Base-by-base conservation (phyloP, 75 land plant species). In the Picea sitchensis region DNA sequence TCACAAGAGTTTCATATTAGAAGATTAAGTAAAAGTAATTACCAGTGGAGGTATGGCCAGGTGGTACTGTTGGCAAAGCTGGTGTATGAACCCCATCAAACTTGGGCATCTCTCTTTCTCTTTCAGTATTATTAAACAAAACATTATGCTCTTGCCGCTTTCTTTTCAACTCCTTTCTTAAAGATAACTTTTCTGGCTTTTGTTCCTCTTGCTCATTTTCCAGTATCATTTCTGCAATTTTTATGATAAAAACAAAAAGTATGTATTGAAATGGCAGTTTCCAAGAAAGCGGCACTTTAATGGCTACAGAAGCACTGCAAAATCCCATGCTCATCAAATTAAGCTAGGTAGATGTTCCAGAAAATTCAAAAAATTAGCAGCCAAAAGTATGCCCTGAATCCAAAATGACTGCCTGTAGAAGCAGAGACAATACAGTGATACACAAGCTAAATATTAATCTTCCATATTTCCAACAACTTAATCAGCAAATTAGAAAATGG, bases 91-190 rank as follows among this genome's bases (percentile, higher is more conserved):
- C 54, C 15, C 63, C 6, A 4, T 62, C 64, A 21, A 20, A 18
- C 20, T 21, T 62, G 23, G 64, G 64, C 18, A 14, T 21, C 13
- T 54, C 64, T 34, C 17, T 6, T 17, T 26, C 32, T 61, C 59
- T 77, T 59, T 60, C 78, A 23, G 54, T 59, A 77, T 61, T 20
- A 77, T 61, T 13, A 77, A 13, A 62, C 23, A 51, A 51, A 51
- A 21, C n/a, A 26, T 47, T 54, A 41, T 81, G 58, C 34, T 84
- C 86, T 58, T 80, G 82, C 11, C 82, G 86, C 82, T 83, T 86
- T 58, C 88, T 80, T 74, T 86, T 86, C 38, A 83, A 78, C 59
- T 86, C 88, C 67, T 86, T 86, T 57, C 86, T 47, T 78, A 86
- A 60, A 13, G 88, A 83, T 30, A 84, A 38, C 76, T 86, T 85